phyloP scores from a whole-genome alignment of 345 rosid genomes.

The Mangifera indica region DNA sequence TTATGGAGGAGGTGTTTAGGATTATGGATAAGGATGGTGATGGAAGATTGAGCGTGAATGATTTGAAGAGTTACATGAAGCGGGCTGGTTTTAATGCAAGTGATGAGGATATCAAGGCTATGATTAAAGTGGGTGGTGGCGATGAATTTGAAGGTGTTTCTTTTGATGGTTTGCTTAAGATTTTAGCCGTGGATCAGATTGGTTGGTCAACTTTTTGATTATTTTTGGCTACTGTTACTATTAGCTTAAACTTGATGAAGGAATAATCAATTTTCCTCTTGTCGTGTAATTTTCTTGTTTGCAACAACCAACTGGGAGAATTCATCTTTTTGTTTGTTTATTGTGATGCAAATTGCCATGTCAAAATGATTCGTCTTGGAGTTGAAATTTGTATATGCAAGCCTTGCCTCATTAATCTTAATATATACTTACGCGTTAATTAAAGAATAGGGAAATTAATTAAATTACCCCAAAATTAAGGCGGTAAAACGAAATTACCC shows the following conservation, averaged over 20 bases:
- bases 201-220: background rate
- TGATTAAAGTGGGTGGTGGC: conserved; percentile 65
- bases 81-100: conserved; percentile 55
- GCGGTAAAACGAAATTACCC: too few species aligned
- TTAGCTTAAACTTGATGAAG: background rate
- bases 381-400: too few species aligned
- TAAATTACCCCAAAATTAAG: too few species aligned
- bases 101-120: conserved; percentile 67
- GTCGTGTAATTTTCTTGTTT: background rate
- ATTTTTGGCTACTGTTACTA: background rate
- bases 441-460: too few species aligned
- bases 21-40: conserved; percentile 88
- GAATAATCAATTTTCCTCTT: background rate
- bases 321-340: too few species aligned
- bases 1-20: conserved; percentile 60
- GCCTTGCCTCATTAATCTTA: too few species aligned
- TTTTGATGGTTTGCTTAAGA: conserved; percentile 53
- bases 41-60: conserved; percentile 62
- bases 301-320: too few species aligned
- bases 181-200: conserved; percentile 38
- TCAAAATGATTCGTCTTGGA: background rate
- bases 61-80: conserved; percentile 65
- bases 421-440: too few species aligned
- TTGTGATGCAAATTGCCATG: background rate
- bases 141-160: conserved; percentile 50